Evolutionary conservation across 345 rosid genomes (phyloP).

Genomic region (Conringia planisiliqua): DNA sequence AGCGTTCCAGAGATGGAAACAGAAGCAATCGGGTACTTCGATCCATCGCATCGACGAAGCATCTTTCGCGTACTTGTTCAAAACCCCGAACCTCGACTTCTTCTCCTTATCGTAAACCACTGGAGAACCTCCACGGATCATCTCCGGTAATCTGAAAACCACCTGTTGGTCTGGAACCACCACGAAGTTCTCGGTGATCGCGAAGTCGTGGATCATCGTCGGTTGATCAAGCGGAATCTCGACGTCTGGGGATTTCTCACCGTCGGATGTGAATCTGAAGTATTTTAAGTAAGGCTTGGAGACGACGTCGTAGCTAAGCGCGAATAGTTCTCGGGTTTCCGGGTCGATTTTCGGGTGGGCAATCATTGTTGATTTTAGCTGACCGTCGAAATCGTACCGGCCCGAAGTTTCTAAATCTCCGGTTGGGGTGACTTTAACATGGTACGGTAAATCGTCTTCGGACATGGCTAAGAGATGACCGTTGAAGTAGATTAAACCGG

Average conservation of each 20-base stretch:
- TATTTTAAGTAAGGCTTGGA: conserved; percentile 68
- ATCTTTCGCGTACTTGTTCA: conserved; percentile 49
- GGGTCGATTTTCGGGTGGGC: conserved; percentile 93
- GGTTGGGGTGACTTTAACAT: conserved; percentile 53
- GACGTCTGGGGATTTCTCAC: conserved; percentile 59
- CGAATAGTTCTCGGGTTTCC: conserved; percentile 53
- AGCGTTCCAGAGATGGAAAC: conserved; percentile 90
- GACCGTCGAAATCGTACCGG: conserved; percentile 58
- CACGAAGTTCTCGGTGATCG: conserved; percentile 63
- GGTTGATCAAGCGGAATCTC: conserved; percentile 64
- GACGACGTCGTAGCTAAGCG: conserved; percentile 73
- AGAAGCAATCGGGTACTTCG: conserved; percentile 65
- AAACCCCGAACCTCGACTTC: conserved; percentile 64
- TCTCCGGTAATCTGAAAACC: conserved; percentile 64
- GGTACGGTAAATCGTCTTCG: conserved; percentile 86
- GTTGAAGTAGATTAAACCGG: conserved; percentile 73
- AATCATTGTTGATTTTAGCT: conserved; percentile 64
- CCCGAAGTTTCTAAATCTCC: conserved; percentile 67
- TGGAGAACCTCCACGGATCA: conserved; percentile 80
- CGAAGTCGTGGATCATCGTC: conserved; percentile 88
- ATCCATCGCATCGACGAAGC: conserved; percentile 52
- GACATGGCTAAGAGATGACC: conserved; percentile 82
- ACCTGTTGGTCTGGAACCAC: conserved; percentile 89
- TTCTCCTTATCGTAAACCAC: conserved; percentile 70
- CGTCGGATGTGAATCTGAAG: conserved; percentile 52